A percentile compares a stretch with the other conserved stretches of the same genome.
Conservation (phyloP, 2,329 filamentous ascomycete species). For the Talaromyces atroroseus region DNA sequence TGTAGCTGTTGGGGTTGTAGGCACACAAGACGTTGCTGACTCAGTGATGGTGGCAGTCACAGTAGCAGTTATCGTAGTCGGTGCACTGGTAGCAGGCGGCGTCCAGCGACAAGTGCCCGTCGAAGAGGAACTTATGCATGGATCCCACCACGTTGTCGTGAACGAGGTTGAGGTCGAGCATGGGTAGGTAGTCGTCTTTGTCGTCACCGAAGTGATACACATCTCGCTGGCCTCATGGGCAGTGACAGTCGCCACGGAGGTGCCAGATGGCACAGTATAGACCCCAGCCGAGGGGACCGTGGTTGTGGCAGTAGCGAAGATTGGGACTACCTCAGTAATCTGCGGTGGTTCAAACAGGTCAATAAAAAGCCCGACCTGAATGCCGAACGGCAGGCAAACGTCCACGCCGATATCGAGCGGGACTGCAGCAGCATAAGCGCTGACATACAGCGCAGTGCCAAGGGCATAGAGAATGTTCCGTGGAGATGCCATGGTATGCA, state of each 20-base stretch:
- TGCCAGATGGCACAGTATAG: background rate
- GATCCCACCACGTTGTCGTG: background rate
- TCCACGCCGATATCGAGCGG: background rate
- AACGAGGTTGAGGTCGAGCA: background rate
- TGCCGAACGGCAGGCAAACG: background rate
- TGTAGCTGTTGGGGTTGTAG: background rate
- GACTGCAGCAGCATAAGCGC: background rate
- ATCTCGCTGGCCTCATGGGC: background rate
- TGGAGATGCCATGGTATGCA: background rate
- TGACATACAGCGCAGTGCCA: background rate
- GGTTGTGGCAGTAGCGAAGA: background rate
- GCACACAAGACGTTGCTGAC: background rate
- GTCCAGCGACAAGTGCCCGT: background rate
- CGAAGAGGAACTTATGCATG: background rate
- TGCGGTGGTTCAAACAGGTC: background rate
- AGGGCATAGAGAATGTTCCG: background rate
- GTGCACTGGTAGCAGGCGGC: background rate
- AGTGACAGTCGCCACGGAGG: background rate
- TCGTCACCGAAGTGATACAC: constrained; percentile 2
- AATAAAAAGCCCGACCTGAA: background rate
- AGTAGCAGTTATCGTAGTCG: background rate
- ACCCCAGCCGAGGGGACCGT: background rate
- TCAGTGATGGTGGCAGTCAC: background rate
- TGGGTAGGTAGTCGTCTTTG: background rate
- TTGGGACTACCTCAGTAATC: background rate